Conservation (phyloP, 164 flowering plant genomes). For the Magnolia changhungtana region DNA sequence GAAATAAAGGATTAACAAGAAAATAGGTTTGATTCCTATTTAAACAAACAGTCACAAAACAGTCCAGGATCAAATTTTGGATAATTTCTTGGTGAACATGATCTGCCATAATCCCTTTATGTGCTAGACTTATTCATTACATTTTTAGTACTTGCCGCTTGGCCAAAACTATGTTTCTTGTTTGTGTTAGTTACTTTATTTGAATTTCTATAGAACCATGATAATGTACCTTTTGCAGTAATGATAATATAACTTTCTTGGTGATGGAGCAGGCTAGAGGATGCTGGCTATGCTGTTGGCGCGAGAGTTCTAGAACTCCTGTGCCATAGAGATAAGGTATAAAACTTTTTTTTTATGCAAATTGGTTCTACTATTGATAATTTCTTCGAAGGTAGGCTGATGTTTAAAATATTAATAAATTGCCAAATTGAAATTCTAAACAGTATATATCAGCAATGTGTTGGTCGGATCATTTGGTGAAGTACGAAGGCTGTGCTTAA, state of each 20-base stretch:
- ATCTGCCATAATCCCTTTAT: neutral
- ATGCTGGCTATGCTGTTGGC: conserved; percentile 98
- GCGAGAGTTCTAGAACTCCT: conserved; percentile 91
- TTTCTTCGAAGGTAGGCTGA: too few species aligned
- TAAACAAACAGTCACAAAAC: too few species aligned
- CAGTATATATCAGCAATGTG: too few species aligned
- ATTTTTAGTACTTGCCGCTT: neutral
- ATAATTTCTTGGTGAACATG: neutral
- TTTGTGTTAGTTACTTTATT: neutral
- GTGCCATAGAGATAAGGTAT: conserved; percentile 94
- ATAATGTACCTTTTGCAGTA: conserved; percentile 4
- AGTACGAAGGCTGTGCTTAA: too few species aligned
- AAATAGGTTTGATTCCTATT: too few species aligned
- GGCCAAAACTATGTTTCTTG: neutral
- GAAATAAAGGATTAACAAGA: too few species aligned
- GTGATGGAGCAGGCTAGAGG: conserved; percentile 70
- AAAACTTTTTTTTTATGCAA: neutral
- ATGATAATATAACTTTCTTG: conserved; percentile 3
- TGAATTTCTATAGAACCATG: neutral
- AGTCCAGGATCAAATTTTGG: neutral
- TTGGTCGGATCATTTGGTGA: too few species aligned
- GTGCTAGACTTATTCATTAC: neutral
- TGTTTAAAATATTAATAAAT: too few species aligned
- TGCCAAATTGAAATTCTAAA: too few species aligned
- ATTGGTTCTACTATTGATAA: too few species aligned